A percentile compares a stretch with the other conserved stretches of the same genome.
phyloP scores from a whole-genome alignment of 2,329 filamentous ascomycete genomes.

The Aspergillus costaricaensis region DNA sequence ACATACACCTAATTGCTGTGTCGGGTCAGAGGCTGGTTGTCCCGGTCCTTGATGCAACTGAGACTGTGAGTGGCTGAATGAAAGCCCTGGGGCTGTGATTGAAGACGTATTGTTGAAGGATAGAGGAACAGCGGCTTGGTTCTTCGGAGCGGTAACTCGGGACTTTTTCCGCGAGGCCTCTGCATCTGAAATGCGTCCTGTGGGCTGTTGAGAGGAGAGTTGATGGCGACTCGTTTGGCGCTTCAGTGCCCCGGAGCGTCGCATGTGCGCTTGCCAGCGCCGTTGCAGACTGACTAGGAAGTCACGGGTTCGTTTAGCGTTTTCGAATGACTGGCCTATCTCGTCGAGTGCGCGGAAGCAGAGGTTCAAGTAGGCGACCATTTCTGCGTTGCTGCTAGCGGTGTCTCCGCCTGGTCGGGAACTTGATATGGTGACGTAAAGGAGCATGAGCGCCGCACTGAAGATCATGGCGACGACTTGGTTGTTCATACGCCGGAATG shows the following conservation, averaged over 20 bases:
- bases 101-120: conserved; percentile 2
- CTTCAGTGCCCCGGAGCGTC: conserved; percentile 22
- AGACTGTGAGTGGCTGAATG: conserved; percentile 9
- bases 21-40: conserved; percentile 5
- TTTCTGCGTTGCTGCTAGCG: conserved; percentile 29
- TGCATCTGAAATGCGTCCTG: conserved; percentile 2
- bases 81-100: not conserved
- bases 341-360: conserved; percentile 47
- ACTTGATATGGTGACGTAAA: conserved; percentile 38
- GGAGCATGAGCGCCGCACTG: conserved; percentile 43
- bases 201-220: conserved; percentile 16
- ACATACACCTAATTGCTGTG: conserved; percentile 14
- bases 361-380: conserved; percentile 39
- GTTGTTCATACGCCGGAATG: conserved; percentile 45
- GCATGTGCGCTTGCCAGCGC: conserved; percentile 31
- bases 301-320: conserved; percentile 40
- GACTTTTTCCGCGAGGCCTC: conserved; percentile 29
- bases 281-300: conserved; percentile 39
- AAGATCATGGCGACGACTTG: conserved; percentile 46
- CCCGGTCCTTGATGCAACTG: not conserved
- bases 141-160: conserved; percentile 16
- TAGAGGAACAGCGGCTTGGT: conserved; percentile 6
- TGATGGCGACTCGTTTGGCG: conserved; percentile 31
- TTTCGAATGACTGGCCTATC: conserved; percentile 42
- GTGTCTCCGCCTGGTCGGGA: conserved; percentile 27